Percentiles rank a stretch among this genome's conserved stretches.
Evolutionary conservation across 2,329 filamentous ascomycete species (phyloP).

Genomic region (Sclerotinia borealis): DNA sequence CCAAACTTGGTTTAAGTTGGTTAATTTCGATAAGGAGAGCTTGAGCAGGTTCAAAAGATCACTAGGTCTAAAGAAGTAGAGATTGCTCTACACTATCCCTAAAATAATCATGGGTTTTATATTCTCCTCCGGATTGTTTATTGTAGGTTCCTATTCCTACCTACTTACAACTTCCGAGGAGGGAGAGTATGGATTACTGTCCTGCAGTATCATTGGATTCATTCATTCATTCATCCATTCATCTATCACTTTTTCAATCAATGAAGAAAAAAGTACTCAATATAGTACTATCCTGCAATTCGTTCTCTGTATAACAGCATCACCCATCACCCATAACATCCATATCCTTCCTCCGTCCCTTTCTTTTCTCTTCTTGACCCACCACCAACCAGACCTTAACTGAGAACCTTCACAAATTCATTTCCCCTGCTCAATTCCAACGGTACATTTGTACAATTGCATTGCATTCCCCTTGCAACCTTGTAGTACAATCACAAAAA

Average conservation of each 20-base stretch:
- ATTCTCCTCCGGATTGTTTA: neutral
- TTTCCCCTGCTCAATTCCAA: neutral
- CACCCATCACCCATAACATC: neutral
- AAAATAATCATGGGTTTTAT: neutral
- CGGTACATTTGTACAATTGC: neutral
- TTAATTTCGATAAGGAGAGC: neutral
- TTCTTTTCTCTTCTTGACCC: neutral
- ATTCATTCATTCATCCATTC: neutral
- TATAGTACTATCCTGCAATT: neutral
- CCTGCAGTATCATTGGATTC: neutral
- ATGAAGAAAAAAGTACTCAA: too few relatives aligned
- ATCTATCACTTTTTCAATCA: too few relatives aligned
- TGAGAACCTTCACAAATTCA: neutral
- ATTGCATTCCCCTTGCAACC: slow-evolving; percentile 1
- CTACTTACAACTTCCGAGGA: too few relatives aligned
- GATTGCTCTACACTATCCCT: neutral
- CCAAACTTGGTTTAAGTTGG: neutral
- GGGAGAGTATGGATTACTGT: too few relatives aligned
- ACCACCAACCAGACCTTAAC: neutral
- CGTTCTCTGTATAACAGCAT: neutral
- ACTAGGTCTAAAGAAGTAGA: neutral
- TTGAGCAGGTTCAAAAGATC: neutral
- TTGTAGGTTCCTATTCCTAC: neutral
- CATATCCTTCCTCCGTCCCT: too few relatives aligned
- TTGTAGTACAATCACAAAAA: neutral